These are phyloP conservation scores for Fraxinus albicans DNA, from an alignment of 305 asterid genomes.

Conservation along the genomic window DNA sequence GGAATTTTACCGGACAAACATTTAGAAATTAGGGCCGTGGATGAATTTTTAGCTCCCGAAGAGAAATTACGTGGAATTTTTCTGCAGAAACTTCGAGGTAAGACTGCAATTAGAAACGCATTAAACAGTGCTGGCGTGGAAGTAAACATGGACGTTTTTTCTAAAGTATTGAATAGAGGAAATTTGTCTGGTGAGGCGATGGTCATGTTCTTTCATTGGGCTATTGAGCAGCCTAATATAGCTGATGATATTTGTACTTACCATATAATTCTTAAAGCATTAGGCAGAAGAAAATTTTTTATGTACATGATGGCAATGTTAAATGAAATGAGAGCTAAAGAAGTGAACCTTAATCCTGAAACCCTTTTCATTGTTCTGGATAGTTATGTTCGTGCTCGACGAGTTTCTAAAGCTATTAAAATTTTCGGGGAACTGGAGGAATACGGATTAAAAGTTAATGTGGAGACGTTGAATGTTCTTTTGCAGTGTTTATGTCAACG, in stretches of 20 bases:
- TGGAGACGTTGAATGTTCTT: constrained; percentile 49
- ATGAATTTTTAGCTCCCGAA: constrained; percentile 63
- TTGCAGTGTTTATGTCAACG: constrained; percentile 56
- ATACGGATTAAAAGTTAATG: constrained; percentile 45
- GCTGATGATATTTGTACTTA: constrained; percentile 26
- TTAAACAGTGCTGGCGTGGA: constrained; percentile 48
- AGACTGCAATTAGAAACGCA: constrained; percentile 43
- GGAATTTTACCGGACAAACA: constrained; percentile 18
- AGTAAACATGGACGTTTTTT: constrained; percentile 46
- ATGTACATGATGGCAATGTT: constrained; percentile 56
- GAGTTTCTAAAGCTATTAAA: constrained; percentile 55
- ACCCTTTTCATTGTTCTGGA: constrained; percentile 65
- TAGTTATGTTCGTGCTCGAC: constrained; percentile 58
- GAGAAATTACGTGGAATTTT: constrained; percentile 82
- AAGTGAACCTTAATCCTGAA: constrained; percentile 43
- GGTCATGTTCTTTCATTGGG: constrained; percentile 67
- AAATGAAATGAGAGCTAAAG: constrained; percentile 46
- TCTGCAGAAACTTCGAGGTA: constrained; percentile 58
- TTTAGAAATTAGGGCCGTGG: constrained; percentile 30
- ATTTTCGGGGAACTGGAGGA: constrained; percentile 53
- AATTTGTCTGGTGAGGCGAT: constrained; percentile 60
- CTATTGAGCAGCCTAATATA: constrained; percentile 45
- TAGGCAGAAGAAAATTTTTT: constrained; percentile 78
- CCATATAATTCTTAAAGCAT: constrained; percentile 56
- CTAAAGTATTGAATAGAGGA: constrained; percentile 63